These are phyloP conservation scores for Trichoderma aggressivum DNA, from an alignment of 2,329 filamentous ascomycete genomes.

Conservation along the genomic window DNA sequence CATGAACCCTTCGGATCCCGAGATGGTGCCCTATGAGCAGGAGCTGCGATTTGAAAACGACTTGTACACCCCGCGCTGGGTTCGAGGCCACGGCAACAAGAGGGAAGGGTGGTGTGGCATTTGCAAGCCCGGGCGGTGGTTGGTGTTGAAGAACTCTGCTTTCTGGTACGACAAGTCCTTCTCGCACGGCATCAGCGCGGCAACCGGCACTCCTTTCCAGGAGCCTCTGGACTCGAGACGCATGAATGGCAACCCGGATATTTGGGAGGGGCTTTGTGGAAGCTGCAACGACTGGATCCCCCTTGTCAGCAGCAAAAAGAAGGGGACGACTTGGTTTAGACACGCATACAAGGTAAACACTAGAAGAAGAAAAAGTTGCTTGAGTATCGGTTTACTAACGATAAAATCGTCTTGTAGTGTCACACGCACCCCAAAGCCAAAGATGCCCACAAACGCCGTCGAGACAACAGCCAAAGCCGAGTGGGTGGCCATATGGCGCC, in stretches of 20 bases:
- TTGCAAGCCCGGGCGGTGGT: slow-evolving; percentile 81
- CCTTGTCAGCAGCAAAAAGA: slow-evolving; percentile 81
- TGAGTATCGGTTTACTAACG: slow-evolving; percentile 19
- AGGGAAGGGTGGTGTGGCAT: slow-evolving; percentile 88
- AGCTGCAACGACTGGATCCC: slow-evolving; percentile 79
- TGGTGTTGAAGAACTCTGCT: slow-evolving; percentile 84
- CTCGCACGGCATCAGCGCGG: slow-evolving; percentile 80
- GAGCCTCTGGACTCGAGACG: slow-evolving; percentile 71
- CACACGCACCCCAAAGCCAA: slow-evolving; percentile 70
- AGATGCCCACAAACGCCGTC: slow-evolving; percentile 64
- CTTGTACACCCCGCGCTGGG: slow-evolving; percentile 79
- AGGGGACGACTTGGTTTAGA: slow-evolving; percentile 88
- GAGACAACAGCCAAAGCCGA: slow-evolving; percentile 56
- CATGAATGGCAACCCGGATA: slow-evolving; percentile 76
- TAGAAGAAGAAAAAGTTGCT: background rate
- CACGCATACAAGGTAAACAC: slow-evolving; percentile 76
- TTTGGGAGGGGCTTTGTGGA: slow-evolving; percentile 76
- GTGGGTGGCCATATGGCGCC: slow-evolving; percentile 36
- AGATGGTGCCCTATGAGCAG: slow-evolving; percentile 74
- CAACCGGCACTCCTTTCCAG: slow-evolving; percentile 74
- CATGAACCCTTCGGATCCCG: slow-evolving; percentile 74
- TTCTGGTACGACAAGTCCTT: slow-evolving; percentile 95
- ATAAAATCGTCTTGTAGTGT: slow-evolving; percentile 45
- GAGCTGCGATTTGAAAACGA: slow-evolving; percentile 76
- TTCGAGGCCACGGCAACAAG: slow-evolving; percentile 81